phyloP scores from a whole-genome alignment of 352 stramenopile genomes.

The Phytophthora podocarpi region DNA sequence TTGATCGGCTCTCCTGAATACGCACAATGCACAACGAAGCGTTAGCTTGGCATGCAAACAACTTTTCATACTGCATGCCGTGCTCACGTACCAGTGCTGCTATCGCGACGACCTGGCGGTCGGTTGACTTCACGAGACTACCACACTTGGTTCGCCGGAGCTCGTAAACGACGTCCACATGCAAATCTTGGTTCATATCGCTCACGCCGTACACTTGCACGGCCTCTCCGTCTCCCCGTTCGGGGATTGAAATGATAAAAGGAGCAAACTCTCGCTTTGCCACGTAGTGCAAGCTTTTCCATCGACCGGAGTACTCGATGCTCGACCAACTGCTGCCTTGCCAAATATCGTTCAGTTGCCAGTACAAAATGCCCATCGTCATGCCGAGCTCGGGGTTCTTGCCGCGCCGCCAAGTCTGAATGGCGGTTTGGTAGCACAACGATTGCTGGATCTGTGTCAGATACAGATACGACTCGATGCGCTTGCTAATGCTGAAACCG shows the following conservation, averaged over 20 bases:
- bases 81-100: constrained; percentile 40
- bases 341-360: constrained; percentile 91
- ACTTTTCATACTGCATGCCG: neutral
- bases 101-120: constrained; percentile 29
- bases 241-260: constrained; percentile 56
- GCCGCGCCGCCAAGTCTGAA: constrained; percentile 69
- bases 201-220: constrained; percentile 54
- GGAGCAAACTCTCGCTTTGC: constrained; percentile 73
- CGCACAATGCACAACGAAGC: neutral
- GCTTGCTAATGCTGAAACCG: constrained; percentile 46
- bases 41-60: constrained; percentile 5
- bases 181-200: constrained; percentile 44
- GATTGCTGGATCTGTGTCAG: constrained; percentile 82
- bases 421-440: constrained; percentile 80
- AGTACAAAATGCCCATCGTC: constrained; percentile 88
- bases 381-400: constrained; percentile 53
- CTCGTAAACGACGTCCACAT: constrained; percentile 48
- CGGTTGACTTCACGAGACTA: constrained; percentile 47
- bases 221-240: constrained; percentile 18
- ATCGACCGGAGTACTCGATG: constrained; percentile 78
- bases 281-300: constrained; percentile 86
- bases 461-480: constrained; percentile 71
- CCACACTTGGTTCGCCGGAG: constrained; percentile 46
- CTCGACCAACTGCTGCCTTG: constrained; percentile 88
- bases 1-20: constrained; percentile 45